A percentile compares a stretch with the other conserved stretches of the same genome.
These are phyloP conservation scores for Exophiala xenobiotica DNA, from an alignment of 2,329 filamentous ascomycete genomes.

Conservation along the genomic window DNA sequence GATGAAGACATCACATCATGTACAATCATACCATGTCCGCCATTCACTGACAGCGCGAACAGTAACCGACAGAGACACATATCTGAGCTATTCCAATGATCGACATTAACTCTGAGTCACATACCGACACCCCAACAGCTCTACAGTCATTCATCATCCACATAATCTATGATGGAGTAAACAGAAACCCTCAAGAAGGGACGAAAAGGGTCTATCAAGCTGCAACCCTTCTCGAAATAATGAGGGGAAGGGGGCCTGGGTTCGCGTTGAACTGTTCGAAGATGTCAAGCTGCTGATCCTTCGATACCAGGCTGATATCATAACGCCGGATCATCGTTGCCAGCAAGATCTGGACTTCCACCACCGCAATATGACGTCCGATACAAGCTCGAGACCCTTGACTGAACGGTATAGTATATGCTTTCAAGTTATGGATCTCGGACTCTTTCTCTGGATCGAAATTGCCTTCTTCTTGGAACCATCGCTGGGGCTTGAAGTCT, in stretches of 20 bases:
- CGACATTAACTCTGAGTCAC: neutral
- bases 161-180: neutral
- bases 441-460: neutral
- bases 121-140: neutral
- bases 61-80: neutral
- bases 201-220: neutral
- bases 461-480: neutral
- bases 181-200: neutral
- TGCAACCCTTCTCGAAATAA: neutral
- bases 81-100: neutral
- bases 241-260: neutral
- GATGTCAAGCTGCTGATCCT: neutral
- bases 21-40: neutral
- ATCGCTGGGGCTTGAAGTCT: neutral
- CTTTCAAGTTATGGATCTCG: neutral
- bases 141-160: neutral
- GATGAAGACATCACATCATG: neutral
- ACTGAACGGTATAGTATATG: neutral
- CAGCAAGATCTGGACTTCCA: constrained; percentile 2
- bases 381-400: constrained; percentile 1
- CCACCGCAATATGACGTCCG: constrained; percentile 1
- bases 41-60: neutral
- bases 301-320: neutral
- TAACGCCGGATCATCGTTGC: neutral
- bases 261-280: constrained; percentile 1